A percentile compares a stretch with the other conserved stretches of the same genome.
Evolutionary conservation across 192 early-diverging fungal species (phyloP).

Genomic region (Entomortierella chlamydospora): DNA sequence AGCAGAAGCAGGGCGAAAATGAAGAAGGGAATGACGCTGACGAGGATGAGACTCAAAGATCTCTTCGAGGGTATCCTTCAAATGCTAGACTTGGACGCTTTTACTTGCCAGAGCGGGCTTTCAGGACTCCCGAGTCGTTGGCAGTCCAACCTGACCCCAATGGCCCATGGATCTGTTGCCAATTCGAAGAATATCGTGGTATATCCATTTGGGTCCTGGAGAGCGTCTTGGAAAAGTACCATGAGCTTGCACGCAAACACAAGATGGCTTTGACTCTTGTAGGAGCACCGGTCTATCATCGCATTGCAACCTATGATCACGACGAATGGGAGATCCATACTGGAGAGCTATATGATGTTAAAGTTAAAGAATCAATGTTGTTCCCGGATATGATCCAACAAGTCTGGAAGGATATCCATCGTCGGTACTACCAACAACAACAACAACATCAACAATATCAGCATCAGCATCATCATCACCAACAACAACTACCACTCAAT

Average conservation of each 20-base stretch:
- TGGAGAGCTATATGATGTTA: slow-evolving; percentile 5
- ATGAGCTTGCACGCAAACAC: slow-evolving; percentile 21
- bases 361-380: slow-evolving; percentile 23
- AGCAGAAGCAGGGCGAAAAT: not conserved
- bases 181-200: slow-evolving; percentile 31
- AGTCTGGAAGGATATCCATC: slow-evolving; percentile 42
- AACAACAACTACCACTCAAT: slow-evolving; percentile 11
- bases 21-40: not conserved
- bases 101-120: slow-evolving; percentile 32
- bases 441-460: slow-evolving; percentile 14
- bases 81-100: slow-evolving; percentile 32
- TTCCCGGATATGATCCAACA: slow-evolving; percentile 29
- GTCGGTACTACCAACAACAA: slow-evolving; percentile 12
- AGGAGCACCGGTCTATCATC: not conserved
- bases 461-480: slow-evolving; percentile 28
- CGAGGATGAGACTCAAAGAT: not conserved
- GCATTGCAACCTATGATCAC: not conserved
- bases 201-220: slow-evolving; percentile 35
- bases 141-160: not conserved
- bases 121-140: slow-evolving; percentile 21
- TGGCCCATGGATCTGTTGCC: slow-evolving; percentile 26
- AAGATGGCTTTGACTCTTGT: slow-evolving; percentile 32
- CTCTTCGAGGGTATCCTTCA: slow-evolving; percentile 16
- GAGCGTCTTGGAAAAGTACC: slow-evolving; percentile 30
- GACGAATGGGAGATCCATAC: slow-evolving; percentile 22